Evolutionary conservation across 106 monocot species (phyloP), one percentile per base, ranked within the genome.

Genomic region (Dendrobium catenatum): DNA sequence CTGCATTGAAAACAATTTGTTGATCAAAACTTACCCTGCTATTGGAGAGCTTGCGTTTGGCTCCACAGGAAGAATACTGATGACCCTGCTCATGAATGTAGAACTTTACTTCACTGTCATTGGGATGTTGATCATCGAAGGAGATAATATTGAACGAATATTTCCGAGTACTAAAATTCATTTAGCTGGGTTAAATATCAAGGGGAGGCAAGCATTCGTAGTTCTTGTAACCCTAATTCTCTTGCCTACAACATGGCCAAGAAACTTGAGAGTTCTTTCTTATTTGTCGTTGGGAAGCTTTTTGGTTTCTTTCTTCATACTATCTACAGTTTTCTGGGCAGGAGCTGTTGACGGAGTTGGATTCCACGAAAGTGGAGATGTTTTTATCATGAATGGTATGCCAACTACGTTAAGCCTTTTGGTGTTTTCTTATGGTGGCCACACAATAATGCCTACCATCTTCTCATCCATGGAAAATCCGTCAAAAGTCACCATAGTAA

Each of bases 1-100:
- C 3, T 93, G 93, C 87, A 90, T 93, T 87, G 79, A 80, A 26
- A 47, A 77, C 61, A 79, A 84, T 31, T 48, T 79, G 9, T 13
- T 68, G 2, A 42, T 90, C 61, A 81, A 83, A 31, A 87, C 80
- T 17, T 93, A 93, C 66, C 88, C 93, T 0, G 88, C 87, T 68
- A 84, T 93, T 19, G 93, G 90, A 8, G 77, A 87, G 41, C 78
- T 85, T 3, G 93, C 93, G 17, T 93, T 93, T 46, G 93, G 93
- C 4, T 41, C 11, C 47, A 80, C 26, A 20, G 93, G 93, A 19
- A 79, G 82, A 29, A 29, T 90, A 16, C 22, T 73, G 5, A 68
- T 86, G 1, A 82, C 88, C 1, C 68, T 82, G 22, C 76, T 92
- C 80, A 84, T 88, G 81, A 88, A 92, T 80, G 37, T 84, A 3